Conservation (phyloP, 1,139 yeast genomes). For the Suhomyces wounanorum region DNA sequence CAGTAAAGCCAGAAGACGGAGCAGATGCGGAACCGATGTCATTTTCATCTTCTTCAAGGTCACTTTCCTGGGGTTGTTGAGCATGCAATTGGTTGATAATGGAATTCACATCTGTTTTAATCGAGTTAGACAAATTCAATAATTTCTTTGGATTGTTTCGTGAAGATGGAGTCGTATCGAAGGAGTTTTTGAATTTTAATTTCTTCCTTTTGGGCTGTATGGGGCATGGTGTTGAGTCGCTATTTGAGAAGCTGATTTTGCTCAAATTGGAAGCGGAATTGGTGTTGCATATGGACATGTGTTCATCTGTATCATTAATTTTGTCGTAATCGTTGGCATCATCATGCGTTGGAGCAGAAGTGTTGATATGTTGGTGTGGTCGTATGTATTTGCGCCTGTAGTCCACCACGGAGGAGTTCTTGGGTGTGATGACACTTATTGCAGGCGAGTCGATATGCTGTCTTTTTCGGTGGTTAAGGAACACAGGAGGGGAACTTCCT, state of each 20-base stretch:
- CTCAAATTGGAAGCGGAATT: constrained; percentile 17
- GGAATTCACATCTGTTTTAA: constrained; percentile 18
- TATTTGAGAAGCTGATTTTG: constrained; percentile 24
- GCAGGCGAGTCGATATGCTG: constrained; percentile 21
- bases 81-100: constrained; percentile 16
- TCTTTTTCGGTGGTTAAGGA: constrained; percentile 21
- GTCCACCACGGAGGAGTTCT: constrained; percentile 4
- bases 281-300: constrained; percentile 20
- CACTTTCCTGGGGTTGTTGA: constrained; percentile 5
- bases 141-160: constrained; percentile 17
- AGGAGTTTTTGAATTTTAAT: constrained; percentile 17
- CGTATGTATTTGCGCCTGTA: constrained; percentile 8
- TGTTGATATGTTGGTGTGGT: constrained; percentile 5
- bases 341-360: constrained; percentile 9
- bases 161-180: constrained; percentile 23
- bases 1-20: constrained; percentile 4
- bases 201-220: constrained; percentile 26
- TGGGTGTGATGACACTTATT: constrained; percentile 19
- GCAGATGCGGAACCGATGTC: constrained; percentile 11
- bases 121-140: constrained; percentile 21
- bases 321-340: constrained; percentile 11
- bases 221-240: constrained; percentile 31
- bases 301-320: constrained; percentile 11
- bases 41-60: constrained; percentile 13
- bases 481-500: constrained; percentile 19